A percentile compares a stretch with the other conserved stretches of the same genome.
phyloP scores from a whole-genome alignment of 257 asterid genomes.

The Solanum megistacrolobum region DNA sequence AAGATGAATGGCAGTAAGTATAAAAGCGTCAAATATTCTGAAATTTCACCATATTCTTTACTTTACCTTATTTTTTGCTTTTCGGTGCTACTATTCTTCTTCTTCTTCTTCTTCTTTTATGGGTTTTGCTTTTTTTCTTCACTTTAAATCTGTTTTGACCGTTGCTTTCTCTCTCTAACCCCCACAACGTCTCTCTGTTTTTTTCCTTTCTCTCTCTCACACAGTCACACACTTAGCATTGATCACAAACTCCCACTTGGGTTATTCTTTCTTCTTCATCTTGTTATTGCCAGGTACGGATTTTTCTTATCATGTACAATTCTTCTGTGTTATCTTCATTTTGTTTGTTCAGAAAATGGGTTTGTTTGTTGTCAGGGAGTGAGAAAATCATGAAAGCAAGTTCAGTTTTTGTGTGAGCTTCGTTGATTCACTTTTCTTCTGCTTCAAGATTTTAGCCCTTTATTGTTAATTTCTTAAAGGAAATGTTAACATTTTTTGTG shows the following conservation, averaged over 20 bases:
- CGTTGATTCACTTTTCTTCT: too few relatives aligned
- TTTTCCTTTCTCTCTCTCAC: not conserved
- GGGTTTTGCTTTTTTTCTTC: not conserved
- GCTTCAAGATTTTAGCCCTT: not conserved
- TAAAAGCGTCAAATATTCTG: not conserved
- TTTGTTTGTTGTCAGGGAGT: not conserved
- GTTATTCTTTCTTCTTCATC: not conserved
- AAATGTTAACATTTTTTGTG: not conserved
- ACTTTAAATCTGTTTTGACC: slow-evolving; percentile 37
- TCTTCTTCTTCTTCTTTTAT: slow-evolving; percentile 8
- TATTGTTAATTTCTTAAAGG: not conserved
- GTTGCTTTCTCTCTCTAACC: slow-evolving; percentile 27
- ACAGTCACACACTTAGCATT: not conserved
- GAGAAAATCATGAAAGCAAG: not conserved
- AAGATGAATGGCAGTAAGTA: not conserved
- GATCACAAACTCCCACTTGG: not conserved
- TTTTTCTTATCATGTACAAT: not conserved
- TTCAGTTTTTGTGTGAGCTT: not conserved
- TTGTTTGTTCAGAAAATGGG: not conserved
- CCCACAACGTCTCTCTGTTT: not conserved
- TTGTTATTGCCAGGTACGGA: not conserved
- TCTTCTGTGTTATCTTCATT: not conserved
- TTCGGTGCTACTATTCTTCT: not conserved
- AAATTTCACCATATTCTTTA: slow-evolving; percentile 9
- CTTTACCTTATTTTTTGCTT: slow-evolving; percentile 14